Percentiles rank a stretch among this genome's conserved stretches.
These are phyloP conservation scores for Ceratocystis smalleyi DNA, from an alignment of 2,329 filamentous ascomycete genomes.

Conservation along the genomic window DNA sequence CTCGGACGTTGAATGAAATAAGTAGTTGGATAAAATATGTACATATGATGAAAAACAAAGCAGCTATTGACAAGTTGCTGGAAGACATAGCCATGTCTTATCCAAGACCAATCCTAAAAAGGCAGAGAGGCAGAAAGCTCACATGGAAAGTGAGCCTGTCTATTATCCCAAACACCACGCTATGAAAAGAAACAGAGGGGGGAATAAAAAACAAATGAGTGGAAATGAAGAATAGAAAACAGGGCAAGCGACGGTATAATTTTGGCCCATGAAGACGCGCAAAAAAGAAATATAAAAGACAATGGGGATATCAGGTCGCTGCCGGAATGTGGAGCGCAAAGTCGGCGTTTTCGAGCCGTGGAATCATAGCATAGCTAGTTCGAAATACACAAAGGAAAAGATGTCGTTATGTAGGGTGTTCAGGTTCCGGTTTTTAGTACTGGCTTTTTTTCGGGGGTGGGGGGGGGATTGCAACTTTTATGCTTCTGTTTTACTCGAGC, in stretches of 20 bases:
- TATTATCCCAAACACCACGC: slow-evolving; percentile 1
- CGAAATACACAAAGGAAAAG: slow-evolving; percentile 1
- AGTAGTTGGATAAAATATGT: neutral
- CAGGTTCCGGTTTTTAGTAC: neutral
- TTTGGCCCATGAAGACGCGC: neutral
- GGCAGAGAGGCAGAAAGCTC: neutral
- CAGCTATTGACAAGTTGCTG: neutral
- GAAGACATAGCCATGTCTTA: neutral
- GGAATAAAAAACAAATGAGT: slow-evolving; percentile 5
- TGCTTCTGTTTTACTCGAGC: slow-evolving; percentile 23
- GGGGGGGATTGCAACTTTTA: neutral
- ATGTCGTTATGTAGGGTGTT: neutral
- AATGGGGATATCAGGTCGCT: slow-evolving; percentile 2
- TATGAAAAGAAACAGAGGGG: slow-evolving; percentile 7
- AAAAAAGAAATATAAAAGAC: neutral
- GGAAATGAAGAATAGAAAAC: slow-evolving; percentile 4
- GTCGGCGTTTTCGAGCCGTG: neutral
- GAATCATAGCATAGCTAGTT: neutral
- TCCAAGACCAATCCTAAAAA: neutral
- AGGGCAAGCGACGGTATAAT: slow-evolving; percentile 3
- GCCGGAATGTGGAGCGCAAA: neutral
- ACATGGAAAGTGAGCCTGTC: neutral
- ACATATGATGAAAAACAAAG: neutral
- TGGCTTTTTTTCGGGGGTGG: neutral
- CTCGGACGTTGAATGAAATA: neutral